Base-by-base conservation (phyloP, 495 filamentous ascomycete genomes). In the Annulohypoxylon nitens region DNA sequence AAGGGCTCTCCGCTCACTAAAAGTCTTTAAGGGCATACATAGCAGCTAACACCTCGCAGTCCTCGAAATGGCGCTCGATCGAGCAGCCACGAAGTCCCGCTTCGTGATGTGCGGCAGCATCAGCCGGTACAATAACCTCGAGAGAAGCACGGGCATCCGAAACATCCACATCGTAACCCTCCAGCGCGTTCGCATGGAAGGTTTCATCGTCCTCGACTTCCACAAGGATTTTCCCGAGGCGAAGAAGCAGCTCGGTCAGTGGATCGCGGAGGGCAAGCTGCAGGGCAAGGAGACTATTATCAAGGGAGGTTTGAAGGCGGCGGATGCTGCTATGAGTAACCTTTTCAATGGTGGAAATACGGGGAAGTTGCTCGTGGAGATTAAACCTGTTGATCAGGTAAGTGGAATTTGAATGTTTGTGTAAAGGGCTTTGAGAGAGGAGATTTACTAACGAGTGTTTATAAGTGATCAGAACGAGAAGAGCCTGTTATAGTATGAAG, bases 141-240 rank as follows among this genome's bases (percentile, higher is more conserved):
- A 68, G 9, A 73, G 75, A 61, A 48, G 0, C 18, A 16, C 77
- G 67, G 80, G 76, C 9, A 47, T 75, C 43, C 61, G 75, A 30
- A 82, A 80, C 76, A 70, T 81, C 14, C 58, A 63, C 39, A 68
- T 65, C 67, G 76, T 85, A 25, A 80, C 81, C 12, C 54, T 73
- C 12, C 82, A 84, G 71, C 69, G 84, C n/a, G 73, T 79, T 58
- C 81, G 70, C 64, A 85, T 92, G 72, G 82, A 86, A 67, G 91
- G 91, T 0, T 91, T 93, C 80, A 88, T 92, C 55, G 81, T 90
- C 26, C 73, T 85, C 10, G 90, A 93, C 78, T 86, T 81, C 70
- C 60, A 70, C 9, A 50, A 76, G 7, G 81, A 87, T 43, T 80
- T 78, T 55, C 25, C 73, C 6, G 76, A 78, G 41, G 84, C 88